Evolutionary conservation across 2,329 filamentous ascomycete species (phyloP).

Genomic region (Fusarium goolgardi): DNA sequence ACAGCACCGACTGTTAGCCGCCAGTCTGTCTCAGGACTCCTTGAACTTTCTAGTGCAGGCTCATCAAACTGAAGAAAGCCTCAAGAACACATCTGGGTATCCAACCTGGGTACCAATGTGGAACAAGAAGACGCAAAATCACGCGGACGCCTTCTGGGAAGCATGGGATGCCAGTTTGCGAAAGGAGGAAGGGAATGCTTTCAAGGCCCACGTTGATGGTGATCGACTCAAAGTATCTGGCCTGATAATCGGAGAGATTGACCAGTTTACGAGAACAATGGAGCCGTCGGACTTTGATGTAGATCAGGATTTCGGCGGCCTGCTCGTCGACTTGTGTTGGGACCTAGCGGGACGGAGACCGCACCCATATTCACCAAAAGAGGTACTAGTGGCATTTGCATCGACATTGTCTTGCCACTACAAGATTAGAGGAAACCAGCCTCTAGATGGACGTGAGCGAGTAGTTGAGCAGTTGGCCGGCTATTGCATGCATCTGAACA

Average conservation of each 20-base stretch:
- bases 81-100: not conserved
- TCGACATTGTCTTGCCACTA: conserved; percentile 8
- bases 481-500: conserved; percentile 4
- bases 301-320: not conserved
- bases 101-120: conserved; percentile 13
- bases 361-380: not conserved
- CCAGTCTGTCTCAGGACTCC: not conserved
- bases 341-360: not conserved
- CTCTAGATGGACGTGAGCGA: not conserved
- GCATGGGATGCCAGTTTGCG: conserved; percentile 20
- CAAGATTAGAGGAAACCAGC: not conserved
- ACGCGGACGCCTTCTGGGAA: conserved; percentile 21
- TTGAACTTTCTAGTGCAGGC: conserved; percentile 10
- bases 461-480: conserved; percentile 17
- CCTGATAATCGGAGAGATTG: not conserved
- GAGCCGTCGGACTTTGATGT: not conserved
- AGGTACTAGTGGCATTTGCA: conserved; percentile 3
- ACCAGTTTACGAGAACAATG: conserved; percentile 13
- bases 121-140: not conserved
- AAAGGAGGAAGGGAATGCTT: not conserved
- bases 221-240: conserved; percentile 1
- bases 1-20: conserved; percentile 7
- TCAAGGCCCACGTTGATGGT: not conserved
- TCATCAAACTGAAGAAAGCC: conserved; percentile 4
- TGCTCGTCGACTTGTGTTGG: conserved; percentile 11